Conservation (phyloP, 2,329 filamentous ascomycete species). For the Penicillium expansum region DNA sequence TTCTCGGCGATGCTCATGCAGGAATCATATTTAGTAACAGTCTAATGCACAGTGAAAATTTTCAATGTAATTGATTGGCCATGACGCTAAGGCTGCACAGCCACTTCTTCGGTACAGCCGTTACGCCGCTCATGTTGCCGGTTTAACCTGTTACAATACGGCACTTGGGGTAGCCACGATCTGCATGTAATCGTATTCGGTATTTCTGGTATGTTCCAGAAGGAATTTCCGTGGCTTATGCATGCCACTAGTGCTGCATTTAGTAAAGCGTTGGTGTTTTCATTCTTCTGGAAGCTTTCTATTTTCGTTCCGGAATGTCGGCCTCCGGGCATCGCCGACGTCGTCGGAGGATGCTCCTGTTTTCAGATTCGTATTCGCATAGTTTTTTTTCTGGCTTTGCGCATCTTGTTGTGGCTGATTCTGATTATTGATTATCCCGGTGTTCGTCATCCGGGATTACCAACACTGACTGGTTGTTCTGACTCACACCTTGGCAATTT, state of each 20-base stretch:
- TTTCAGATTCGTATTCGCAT: background rate
- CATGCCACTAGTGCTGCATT: background rate
- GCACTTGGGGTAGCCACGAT: background rate
- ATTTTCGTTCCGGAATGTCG: constrained; percentile 11
- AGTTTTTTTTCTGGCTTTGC: background rate
- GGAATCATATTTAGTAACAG: constrained; percentile 20
- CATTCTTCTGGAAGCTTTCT: constrained; percentile 12
- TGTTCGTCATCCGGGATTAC: background rate
- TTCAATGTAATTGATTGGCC: constrained; percentile 21
- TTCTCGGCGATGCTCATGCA: constrained; percentile 13
- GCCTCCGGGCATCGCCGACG: constrained; percentile 7
- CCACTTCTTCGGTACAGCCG: constrained; percentile 15
- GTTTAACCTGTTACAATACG: constrained; percentile 9
- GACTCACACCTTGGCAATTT: background rate
- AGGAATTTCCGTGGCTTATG: constrained; percentile 4
- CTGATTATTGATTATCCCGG: background rate
- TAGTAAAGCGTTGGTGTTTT: background rate
- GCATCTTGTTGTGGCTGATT: background rate
- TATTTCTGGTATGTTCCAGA: constrained; percentile 10
- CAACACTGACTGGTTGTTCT: background rate
- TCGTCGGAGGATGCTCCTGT: constrained; percentile 1
- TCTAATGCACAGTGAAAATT: constrained; percentile 24
- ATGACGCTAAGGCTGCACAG: constrained; percentile 9
- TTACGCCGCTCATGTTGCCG: constrained; percentile 3
- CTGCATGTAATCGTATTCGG: constrained; percentile 7